A percentile compares a stretch with the other conserved stretches of the same genome.
Conservation (phyloP, 208 protist species). For the Herpetomonas samuelpessoai region DNA sequence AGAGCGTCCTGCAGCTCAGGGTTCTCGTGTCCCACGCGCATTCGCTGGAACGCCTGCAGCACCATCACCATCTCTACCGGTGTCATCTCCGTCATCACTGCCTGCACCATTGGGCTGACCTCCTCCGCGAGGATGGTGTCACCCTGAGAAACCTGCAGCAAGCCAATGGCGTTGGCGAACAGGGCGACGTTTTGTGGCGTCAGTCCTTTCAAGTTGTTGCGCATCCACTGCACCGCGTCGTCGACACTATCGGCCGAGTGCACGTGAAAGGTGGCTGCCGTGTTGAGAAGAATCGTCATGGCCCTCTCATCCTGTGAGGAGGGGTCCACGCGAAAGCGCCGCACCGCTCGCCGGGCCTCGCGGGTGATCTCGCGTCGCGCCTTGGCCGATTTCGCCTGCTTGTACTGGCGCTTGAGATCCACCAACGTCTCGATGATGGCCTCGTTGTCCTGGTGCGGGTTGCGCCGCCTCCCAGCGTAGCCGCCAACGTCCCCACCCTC, state of each 20-base stretch:
- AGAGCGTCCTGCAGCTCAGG: slow-evolving; percentile 42
- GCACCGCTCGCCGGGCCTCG: slow-evolving; percentile 53
- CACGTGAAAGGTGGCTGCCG: slow-evolving; percentile 49
- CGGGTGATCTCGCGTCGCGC: slow-evolving; percentile 41
- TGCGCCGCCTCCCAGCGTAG: background rate
- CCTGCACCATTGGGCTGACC: slow-evolving; percentile 41
- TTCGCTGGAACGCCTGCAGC: slow-evolving; percentile 71
- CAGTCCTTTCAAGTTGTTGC: slow-evolving; percentile 49
- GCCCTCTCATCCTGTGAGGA: slow-evolving; percentile 85
- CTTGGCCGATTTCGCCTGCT: slow-evolving; percentile 44
- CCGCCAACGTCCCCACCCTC: slow-evolving; percentile 5
- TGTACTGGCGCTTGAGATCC: slow-evolving; percentile 63
- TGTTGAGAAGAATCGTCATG: slow-evolving; percentile 71
- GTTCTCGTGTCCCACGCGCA: slow-evolving; percentile 25
- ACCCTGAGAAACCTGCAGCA: slow-evolving; percentile 28
- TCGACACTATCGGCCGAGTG: slow-evolving; percentile 35
- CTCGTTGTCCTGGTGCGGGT: slow-evolving; percentile 6
- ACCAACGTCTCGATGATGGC: slow-evolving; percentile 35
- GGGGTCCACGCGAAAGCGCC: slow-evolving; percentile 54
- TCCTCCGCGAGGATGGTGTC: slow-evolving; percentile 40
- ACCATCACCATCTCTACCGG: slow-evolving; percentile 85
- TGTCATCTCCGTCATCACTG: slow-evolving; percentile 56
- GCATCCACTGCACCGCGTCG: slow-evolving; percentile 65
- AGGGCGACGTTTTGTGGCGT: slow-evolving; percentile 79
- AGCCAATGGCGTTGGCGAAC: slow-evolving; percentile 67